These are phyloP conservation scores for Perkinsus olseni DNA, from an alignment of 169 alveolate species.

Conservation along the genomic window DNA sequence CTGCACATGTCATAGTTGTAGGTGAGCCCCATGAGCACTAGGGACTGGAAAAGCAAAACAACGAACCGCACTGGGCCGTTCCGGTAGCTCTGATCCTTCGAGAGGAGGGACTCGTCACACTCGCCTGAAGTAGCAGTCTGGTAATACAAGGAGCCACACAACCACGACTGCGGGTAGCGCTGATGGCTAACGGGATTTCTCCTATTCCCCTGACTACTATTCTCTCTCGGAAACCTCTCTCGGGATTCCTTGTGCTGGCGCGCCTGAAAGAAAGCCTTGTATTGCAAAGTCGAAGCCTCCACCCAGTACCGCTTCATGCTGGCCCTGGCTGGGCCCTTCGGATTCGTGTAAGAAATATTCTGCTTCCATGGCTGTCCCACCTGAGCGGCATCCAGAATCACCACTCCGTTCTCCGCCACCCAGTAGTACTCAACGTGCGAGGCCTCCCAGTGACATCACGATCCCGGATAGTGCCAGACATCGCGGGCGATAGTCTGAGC, in stretches of 20 bases:
- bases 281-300: background rate
- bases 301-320: background rate
- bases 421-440: background rate
- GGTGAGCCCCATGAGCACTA: background rate
- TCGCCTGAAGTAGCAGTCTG: background rate
- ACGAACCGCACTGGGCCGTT: background rate
- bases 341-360: background rate
- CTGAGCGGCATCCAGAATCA: background rate
- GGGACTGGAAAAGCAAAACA: background rate
- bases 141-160: background rate
- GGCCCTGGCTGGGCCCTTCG: background rate
- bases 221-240: background rate
- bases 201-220: background rate
- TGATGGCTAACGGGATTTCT: too few relatives aligned
- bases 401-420: background rate
- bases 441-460: background rate
- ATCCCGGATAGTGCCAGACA: too few relatives aligned
- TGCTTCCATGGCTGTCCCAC: background rate
- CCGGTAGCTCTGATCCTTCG: background rate
- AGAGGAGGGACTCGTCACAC: background rate
- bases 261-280: background rate
- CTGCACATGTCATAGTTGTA: background rate
- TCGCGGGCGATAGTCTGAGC: too few relatives aligned
- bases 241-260: background rate
- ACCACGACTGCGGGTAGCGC: too few relatives aligned